Evolutionary conservation across 2,329 filamentous ascomycete species (phyloP).

Genomic region (Fusarium lateritium): DNA sequence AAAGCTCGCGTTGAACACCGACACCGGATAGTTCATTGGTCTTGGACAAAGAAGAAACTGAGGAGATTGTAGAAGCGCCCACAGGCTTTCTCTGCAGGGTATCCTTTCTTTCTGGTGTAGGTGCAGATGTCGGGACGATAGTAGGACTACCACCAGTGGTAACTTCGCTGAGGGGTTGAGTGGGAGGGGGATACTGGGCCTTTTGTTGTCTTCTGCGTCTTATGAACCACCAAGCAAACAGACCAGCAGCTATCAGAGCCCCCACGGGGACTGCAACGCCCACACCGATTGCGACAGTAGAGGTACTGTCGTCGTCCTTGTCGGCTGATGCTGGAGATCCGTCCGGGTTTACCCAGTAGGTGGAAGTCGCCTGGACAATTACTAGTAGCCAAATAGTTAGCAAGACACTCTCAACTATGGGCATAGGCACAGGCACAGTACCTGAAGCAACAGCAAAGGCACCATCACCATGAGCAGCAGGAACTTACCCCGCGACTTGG

Average conservation of each 20-base stretch:
- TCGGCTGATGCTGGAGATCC: constrained; percentile 35
- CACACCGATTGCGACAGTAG: constrained; percentile 42
- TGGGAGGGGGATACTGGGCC: not conserved
- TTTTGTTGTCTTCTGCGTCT: constrained; percentile 31
- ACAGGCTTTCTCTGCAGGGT: constrained; percentile 41
- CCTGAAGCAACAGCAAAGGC: constrained; percentile 49
- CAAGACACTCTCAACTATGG: not conserved
- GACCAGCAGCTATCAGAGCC: constrained; percentile 14
- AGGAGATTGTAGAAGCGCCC: constrained; percentile 33
- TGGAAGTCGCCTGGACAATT: constrained; percentile 47
- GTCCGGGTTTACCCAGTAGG: constrained; percentile 41
- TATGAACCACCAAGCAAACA: constrained; percentile 35
- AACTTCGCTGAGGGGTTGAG: constrained; percentile 32
- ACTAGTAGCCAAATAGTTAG: constrained; percentile 35
- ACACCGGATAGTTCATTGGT: constrained; percentile 40
- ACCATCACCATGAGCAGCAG: constrained; percentile 47
- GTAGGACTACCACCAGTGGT: constrained; percentile 7
- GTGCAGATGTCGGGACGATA: not conserved
- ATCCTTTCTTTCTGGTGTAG: constrained; percentile 24
- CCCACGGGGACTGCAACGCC: constrained; percentile 38
- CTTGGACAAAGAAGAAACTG: constrained; percentile 40
- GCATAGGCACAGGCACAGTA: constrained; percentile 38
- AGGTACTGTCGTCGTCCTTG: constrained; percentile 14
- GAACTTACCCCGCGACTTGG: constrained; percentile 49
- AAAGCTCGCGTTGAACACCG: constrained; percentile 32